phyloP scores from a whole-genome alignment of 805 yeast genomes.

The Metschnikowia orientalis region DNA sequence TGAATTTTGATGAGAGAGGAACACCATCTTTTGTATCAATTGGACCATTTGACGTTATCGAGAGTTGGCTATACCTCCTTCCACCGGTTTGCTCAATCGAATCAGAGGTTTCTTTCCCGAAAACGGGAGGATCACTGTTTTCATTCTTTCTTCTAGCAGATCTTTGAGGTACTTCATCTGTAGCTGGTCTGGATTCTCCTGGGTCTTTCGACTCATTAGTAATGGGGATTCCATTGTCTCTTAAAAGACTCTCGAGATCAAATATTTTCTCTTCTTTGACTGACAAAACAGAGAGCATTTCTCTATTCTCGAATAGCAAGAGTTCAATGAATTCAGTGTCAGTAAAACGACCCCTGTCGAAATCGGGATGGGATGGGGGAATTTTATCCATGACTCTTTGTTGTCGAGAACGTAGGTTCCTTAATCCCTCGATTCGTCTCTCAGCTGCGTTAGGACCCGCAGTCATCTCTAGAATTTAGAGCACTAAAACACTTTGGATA shows the following conservation, averaged over 20 bases:
- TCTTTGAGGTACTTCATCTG: slow-evolving; percentile 22
- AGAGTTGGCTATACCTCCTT: slow-evolving; percentile 8
- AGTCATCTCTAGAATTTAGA: too few species aligned
- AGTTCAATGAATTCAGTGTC: slow-evolving; percentile 33
- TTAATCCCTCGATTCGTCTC: too few species aligned
- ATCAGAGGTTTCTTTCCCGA: not conserved
- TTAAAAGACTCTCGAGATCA: slow-evolving; percentile 4
- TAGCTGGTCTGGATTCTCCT: not conserved
- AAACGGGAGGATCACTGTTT: not conserved
- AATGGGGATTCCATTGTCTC: not conserved
- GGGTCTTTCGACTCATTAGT: not conserved
- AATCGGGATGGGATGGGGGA: slow-evolving; percentile 34
- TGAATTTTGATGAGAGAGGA: slow-evolving; percentile 10
- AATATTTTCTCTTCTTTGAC: slow-evolving; percentile 7
- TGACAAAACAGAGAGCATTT: slow-evolving; percentile 22
- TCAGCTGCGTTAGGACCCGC: too few species aligned
- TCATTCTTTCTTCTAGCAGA: slow-evolving; percentile 22
- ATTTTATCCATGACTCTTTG: slow-evolving; percentile 5
- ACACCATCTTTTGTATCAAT: slow-evolving; percentile 10
- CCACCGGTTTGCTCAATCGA: slow-evolving; percentile 1
- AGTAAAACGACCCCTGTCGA: slow-evolving; percentile 28
- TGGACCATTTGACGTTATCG: slow-evolving; percentile 14
- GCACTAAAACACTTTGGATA: too few species aligned
- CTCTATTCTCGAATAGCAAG: slow-evolving; percentile 33
- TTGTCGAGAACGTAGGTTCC: not conserved